Conservation (phyloP, 1,284 basidiomycete species). For the Microstroma glucosiphilum region DNA sequence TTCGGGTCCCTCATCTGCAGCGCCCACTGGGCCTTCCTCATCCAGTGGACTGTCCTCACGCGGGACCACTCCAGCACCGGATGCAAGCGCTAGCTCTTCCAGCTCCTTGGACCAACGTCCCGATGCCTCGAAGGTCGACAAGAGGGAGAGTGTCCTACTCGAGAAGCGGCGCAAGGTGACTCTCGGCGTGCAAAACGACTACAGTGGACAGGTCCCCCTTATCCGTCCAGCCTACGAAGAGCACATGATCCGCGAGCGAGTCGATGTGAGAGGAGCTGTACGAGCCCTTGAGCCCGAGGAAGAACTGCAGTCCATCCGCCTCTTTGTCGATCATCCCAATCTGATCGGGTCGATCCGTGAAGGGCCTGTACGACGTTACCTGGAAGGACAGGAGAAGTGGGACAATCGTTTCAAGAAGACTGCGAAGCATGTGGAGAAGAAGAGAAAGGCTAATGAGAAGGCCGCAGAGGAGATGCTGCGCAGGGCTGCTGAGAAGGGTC, state of each 20-base stretch:
- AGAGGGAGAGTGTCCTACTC: conserved; percentile 2
- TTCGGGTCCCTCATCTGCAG: neutral
- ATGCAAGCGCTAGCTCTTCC: neutral
- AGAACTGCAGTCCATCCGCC: conserved; percentile 62
- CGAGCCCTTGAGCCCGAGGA: conserved; percentile 69
- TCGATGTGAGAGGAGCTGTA: conserved; percentile 69
- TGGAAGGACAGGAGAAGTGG: conserved; percentile 31
- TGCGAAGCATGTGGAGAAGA: conserved; percentile 16
- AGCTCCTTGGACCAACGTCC: neutral
- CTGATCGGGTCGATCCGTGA: conserved; percentile 55
- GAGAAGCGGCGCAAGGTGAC: conserved; percentile 15
- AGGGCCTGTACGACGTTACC: conserved; percentile 46
- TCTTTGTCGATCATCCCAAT: conserved; percentile 57
- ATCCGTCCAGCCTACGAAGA: conserved; percentile 34
- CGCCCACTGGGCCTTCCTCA: neutral
- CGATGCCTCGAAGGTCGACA: neutral
- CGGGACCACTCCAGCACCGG: neutral
- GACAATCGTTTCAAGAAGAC: conserved; percentile 25
- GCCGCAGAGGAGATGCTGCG: conserved; percentile 14
- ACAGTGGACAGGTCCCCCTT: conserved; percentile 43
- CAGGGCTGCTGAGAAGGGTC: conserved; percentile 21
- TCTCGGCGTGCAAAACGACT: conserved; percentile 28
- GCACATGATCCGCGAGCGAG: conserved; percentile 77
- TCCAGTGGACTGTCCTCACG: neutral
- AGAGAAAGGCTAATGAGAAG: conserved; percentile 18